Percentiles rank a stretch among this genome's conserved stretches.
Conservation (phyloP, 306 rosid species). For the Prunus kanzakura region DNA sequence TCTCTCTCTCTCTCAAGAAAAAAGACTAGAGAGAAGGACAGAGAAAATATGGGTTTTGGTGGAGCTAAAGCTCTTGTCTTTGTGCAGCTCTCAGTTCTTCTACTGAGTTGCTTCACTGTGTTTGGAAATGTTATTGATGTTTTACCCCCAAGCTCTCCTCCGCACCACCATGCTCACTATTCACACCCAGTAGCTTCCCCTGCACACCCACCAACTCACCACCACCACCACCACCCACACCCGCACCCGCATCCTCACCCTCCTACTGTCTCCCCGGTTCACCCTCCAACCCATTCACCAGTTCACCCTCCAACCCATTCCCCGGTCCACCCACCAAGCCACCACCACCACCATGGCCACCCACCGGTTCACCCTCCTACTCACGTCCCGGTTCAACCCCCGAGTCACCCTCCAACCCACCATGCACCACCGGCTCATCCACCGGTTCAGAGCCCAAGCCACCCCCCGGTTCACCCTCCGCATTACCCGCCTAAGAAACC, state of each 20-base stretch:
- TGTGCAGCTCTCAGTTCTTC: constrained; percentile 13
- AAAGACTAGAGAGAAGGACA: neutral
- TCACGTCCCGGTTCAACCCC: constrained; percentile 8
- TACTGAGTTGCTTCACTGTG: constrained; percentile 26
- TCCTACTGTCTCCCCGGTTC: constrained; percentile 20
- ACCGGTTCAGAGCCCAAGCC: constrained; percentile 4
- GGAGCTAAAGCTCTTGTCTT: constrained; percentile 7
- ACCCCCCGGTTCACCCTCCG: constrained; percentile 15
- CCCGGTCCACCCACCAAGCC: constrained; percentile 14
- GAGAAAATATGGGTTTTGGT: constrained; percentile 13
- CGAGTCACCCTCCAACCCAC: constrained; percentile 15
- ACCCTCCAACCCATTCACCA: constrained; percentile 10
- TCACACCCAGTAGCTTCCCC: constrained; percentile 18
- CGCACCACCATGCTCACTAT: constrained; percentile 14
- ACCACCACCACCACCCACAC: constrained; percentile 20
- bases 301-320: constrained; percentile 20
- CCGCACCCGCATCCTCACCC: constrained; percentile 16
- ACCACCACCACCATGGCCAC: constrained; percentile 1
- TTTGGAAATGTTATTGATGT: constrained; percentile 11
- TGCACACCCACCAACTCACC: constrained; percentile 16
- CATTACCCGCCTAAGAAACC: constrained; percentile 20
- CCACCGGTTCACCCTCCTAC: constrained; percentile 27
- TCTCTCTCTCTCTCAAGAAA: neutral
- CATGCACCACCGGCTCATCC: constrained; percentile 11
- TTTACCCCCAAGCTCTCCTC: constrained; percentile 26